Evolutionary conservation across 495 filamentous ascomycete genomes (phyloP).

Genomic region (Neurospora africana): DNA sequence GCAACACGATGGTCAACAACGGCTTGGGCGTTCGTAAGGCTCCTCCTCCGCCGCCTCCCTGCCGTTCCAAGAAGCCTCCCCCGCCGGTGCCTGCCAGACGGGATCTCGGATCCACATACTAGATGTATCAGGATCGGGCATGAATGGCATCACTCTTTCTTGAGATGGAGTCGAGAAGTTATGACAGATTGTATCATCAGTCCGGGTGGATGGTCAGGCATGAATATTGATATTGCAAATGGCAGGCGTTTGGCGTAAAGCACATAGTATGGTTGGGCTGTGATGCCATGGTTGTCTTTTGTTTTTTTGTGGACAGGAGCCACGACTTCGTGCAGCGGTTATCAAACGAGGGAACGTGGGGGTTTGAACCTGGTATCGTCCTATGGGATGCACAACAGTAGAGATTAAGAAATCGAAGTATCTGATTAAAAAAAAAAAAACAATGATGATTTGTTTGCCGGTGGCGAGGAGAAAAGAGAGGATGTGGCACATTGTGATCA

Average conservation of each 20-base stretch:
- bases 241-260: constrained; percentile 1
- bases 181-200: neutral
- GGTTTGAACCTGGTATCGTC: neutral
- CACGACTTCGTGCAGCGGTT: neutral
- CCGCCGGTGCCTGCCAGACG: constrained; percentile 47
- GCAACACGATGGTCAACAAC: constrained; percentile 39
- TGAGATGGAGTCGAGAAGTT: neutral
- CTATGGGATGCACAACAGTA: neutral
- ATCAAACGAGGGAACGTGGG: neutral
- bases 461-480: neutral
- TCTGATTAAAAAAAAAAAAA: neutral
- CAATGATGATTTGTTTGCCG: neutral
- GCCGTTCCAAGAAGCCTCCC: constrained; percentile 64
- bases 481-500: neutral
- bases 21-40: constrained; percentile 47
- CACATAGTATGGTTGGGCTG: neutral
- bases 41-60: constrained; percentile 75
- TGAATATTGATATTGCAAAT: neutral
- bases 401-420: neutral
- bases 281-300: neutral
- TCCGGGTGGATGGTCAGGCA: neutral
- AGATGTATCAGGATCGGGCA: constrained; percentile 1
- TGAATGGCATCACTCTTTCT: neutral
- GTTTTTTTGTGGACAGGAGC: neutral
- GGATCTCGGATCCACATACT: constrained; percentile 21